Percentiles rank a stretch among this genome's conserved stretches.
These are phyloP conservation scores for Raffaelea ambrosiae DNA, from an alignment of 2,329 filamentous ascomycete species.

Conservation along the genomic window DNA sequence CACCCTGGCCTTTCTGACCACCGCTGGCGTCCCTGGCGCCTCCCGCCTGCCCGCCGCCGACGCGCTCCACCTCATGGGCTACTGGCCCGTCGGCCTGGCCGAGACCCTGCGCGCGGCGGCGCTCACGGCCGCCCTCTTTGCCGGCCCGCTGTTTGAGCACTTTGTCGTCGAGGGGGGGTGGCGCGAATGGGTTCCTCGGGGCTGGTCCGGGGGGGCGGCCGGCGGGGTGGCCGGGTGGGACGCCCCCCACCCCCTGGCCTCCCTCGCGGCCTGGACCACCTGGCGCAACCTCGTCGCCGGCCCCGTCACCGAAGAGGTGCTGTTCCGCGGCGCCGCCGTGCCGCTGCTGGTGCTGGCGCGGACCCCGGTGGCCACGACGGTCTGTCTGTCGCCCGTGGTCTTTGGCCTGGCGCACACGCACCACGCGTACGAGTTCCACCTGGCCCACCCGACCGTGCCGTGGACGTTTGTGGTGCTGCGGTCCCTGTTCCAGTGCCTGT, in stretches of 20 bases:
- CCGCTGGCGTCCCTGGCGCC: conserved; percentile 38
- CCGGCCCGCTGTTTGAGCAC: conserved; percentile 74
- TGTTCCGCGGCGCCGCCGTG: conserved; percentile 82
- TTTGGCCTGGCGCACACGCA: conserved; percentile 92
- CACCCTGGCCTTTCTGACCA: conserved; percentile 59
- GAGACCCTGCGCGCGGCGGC: conserved; percentile 58
- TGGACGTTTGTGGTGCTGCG: conserved; percentile 55
- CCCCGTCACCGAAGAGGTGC: conserved; percentile 83
- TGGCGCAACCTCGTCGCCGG: conserved; percentile 85
- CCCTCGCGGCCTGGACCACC: conserved; percentile 63
- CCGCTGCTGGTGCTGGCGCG: conserved; percentile 71
- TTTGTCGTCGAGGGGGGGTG: conserved; percentile 65
- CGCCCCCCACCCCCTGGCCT: conserved; percentile 30
- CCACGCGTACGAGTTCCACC: conserved; percentile 89
- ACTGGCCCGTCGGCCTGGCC: conserved; percentile 63
- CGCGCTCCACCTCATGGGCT: conserved; percentile 63
- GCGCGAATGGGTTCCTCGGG: conserved; percentile 60
- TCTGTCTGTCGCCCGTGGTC: conserved; percentile 78
- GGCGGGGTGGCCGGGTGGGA: conserved; percentile 28
- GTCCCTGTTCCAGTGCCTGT: conserved; percentile 75
- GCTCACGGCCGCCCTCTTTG: conserved; percentile 71
- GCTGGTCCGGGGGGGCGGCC: conserved; percentile 27
- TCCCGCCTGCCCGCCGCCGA: conserved; percentile 19
- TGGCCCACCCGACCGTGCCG: conserved; percentile 67
- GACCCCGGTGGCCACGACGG: conserved; percentile 46